Evolutionary conservation across 2,329 filamentous ascomycete genomes (phyloP), one percentile per base, ranked within the genome.

Genomic region (Claviceps monticola): DNA sequence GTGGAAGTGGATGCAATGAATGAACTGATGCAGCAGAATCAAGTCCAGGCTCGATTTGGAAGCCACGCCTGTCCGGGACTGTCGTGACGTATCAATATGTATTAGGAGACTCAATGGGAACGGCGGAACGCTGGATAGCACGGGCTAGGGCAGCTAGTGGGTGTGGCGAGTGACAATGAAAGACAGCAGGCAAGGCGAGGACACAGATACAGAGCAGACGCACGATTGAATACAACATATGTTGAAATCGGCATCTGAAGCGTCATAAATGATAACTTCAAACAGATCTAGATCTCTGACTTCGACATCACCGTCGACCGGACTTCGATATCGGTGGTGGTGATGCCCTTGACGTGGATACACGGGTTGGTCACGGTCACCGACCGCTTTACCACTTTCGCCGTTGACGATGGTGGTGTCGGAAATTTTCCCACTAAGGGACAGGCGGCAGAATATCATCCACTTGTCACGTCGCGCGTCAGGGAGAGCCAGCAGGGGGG

Each of bases 11-110:
- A 34, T 43, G 17, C 39, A 19, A 42, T 23, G 19, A 14, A 21
- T 6, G 19, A 19, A 43, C 29, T 4, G 9, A 34, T 34, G 46
- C 41, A 29, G 26, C 11, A 29, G 38, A 39, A 48, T 37, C 13
- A 11, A 42, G 41, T 41, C 26, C 42, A 26, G 23, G 21, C 42
- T 21, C 26, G 23, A 21, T 21, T 21, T 44, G n/a, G 17, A 19
- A 17, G 13, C 29, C 13, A 44, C 34, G 38, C 36, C 50, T 51
- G 21, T 34, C 43, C 9, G 37, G 47, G 26, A 46, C 47, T 50
- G 41, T 50, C 48, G 49, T 55, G 54, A 54, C 54, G 54, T 55
- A 55, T 50, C 5, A 45, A 34, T 11, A 34, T 34, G 29, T 9
- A 29, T 29, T 29, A 4, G 29, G 29, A 29, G 23, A 9, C 42